Conservation (phyloP, 2,329 filamentous ascomycete species). For the Ophiobolus disseminans region DNA sequence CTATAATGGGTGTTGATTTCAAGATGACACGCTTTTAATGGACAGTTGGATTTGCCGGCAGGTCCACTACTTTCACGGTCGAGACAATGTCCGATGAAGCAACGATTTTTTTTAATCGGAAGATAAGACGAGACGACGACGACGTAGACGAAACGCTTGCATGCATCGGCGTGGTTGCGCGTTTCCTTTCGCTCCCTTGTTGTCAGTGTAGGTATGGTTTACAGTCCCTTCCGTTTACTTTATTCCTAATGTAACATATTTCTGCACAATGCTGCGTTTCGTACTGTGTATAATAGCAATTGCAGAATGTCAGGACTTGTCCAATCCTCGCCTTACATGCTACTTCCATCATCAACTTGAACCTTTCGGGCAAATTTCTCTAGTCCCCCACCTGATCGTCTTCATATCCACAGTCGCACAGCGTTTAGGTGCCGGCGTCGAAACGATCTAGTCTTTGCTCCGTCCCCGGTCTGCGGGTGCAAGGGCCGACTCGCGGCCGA, state of each 20-base stretch:
- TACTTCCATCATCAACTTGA: background rate
- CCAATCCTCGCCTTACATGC: background rate
- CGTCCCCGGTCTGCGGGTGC: too few relatives aligned
- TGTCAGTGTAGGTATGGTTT: slow-evolving; percentile 2
- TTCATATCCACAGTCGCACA: too few relatives aligned
- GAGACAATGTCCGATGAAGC: slow-evolving; percentile 17
- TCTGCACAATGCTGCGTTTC: background rate
- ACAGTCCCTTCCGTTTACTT: slow-evolving; percentile 1
- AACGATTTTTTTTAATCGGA: slow-evolving; percentile 17
- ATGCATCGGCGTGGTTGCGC: slow-evolving; percentile 4
- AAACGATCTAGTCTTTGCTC: too few relatives aligned
- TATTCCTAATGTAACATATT: slow-evolving; percentile 18
- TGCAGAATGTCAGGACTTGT: background rate
- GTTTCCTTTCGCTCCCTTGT: slow-evolving; percentile 10
- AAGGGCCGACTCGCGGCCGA: too few relatives aligned
- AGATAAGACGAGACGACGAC: slow-evolving; percentile 5
- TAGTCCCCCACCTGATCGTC: too few relatives aligned
- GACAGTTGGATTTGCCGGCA: slow-evolving; percentile 19
- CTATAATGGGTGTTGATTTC: background rate
- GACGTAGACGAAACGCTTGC: slow-evolving; percentile 1
- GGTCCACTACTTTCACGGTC: slow-evolving; percentile 14
- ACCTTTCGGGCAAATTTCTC: background rate
- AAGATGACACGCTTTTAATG: slow-evolving; percentile 6
- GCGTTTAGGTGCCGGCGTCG: too few relatives aligned
- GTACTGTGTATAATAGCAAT: slow-evolving; percentile 1